Evolutionary conservation across 2,329 filamentous ascomycete species (phyloP).

Genomic region (Paraphaeosphaeria minitans): DNA sequence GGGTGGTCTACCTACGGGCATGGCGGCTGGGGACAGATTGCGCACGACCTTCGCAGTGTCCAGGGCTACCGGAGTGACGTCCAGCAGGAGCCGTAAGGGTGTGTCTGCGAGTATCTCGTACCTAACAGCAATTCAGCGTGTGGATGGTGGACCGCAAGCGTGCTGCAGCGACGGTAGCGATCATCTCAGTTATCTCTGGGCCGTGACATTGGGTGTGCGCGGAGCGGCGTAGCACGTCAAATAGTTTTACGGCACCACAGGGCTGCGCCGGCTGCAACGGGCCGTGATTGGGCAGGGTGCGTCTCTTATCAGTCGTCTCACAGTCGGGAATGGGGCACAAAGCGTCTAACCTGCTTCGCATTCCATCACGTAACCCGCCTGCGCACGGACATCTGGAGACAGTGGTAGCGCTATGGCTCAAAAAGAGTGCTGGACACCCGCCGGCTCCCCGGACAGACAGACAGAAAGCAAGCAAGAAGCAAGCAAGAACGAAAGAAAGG

Average conservation of each 20-base stretch:
- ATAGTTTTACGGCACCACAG: constrained; percentile 42
- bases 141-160: constrained; percentile 24
- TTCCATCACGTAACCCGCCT: constrained; percentile 34
- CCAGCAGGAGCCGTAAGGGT: constrained; percentile 1
- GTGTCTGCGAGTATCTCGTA: constrained; percentile 25
- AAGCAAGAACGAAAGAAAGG: too few species aligned
- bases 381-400: constrained; percentile 26
- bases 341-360: constrained; percentile 24
- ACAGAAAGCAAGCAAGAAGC: too few species aligned
- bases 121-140: constrained; percentile 46
- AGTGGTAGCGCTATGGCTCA: constrained; percentile 38
- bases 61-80: constrained; percentile 1
- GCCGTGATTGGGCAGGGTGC: constrained; percentile 30
- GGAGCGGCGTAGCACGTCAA: constrained; percentile 18
- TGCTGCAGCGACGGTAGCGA: constrained; percentile 23
- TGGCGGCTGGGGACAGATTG: not conserved
- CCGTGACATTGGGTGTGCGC: constrained; percentile 22
- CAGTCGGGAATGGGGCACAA: constrained; percentile 10
- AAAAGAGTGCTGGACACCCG: constrained; percentile 39
- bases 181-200: constrained; percentile 26
- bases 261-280: constrained; percentile 26
- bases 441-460: constrained; percentile 10
- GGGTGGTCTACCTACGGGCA: too few species aligned
- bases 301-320: constrained; percentile 34
- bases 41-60: not conserved